phyloP scores from a whole-genome alignment of 1,284 basidiomycete genomes.

The Cryptococcus maquisensis region DNA sequence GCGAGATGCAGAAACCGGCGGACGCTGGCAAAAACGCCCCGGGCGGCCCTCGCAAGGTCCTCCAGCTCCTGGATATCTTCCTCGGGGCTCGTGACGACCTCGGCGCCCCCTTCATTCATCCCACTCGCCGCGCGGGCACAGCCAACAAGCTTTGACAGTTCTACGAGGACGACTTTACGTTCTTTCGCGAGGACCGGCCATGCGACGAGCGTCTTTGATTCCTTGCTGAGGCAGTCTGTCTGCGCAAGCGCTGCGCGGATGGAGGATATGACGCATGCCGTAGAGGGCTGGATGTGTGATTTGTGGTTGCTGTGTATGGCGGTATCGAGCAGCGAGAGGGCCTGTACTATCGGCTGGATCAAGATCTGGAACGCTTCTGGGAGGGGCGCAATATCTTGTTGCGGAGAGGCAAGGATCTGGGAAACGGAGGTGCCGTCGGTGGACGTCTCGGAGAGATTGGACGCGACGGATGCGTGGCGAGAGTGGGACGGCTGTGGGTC shows the following conservation, averaged over 20 bases:
- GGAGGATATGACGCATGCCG: slow-evolving; percentile 81
- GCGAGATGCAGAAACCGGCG: slow-evolving; percentile 59
- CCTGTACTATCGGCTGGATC: slow-evolving; percentile 64
- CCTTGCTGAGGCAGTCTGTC: slow-evolving; percentile 79
- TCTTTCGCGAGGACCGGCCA: slow-evolving; percentile 68
- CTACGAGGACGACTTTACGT: slow-evolving; percentile 75
- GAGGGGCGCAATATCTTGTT: slow-evolving; percentile 10
- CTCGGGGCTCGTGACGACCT: neutral
- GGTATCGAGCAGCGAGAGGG: slow-evolving; percentile 76
- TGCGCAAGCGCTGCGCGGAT: slow-evolving; percentile 83
- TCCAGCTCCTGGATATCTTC: slow-evolving; percentile 18
- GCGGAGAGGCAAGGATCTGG: slow-evolving; percentile 3
- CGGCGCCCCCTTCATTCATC: slow-evolving; percentile 13
- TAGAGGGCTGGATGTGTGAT: slow-evolving; percentile 51
- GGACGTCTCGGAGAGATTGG: slow-evolving; percentile 15
- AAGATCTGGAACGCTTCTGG: slow-evolving; percentile 28
- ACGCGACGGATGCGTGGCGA: slow-evolving; percentile 8
- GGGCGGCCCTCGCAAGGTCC: slow-evolving; percentile 49
- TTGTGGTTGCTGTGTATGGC: slow-evolving; percentile 69
- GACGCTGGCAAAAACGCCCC: slow-evolving; percentile 50
- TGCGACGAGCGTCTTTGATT: slow-evolving; percentile 65
- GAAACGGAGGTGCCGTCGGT: slow-evolving; percentile 13
- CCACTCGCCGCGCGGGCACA: slow-evolving; percentile 73
- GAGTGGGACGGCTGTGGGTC: neutral
- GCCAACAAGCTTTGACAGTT: slow-evolving; percentile 76